These are phyloP conservation scores for Xylaria sp. DNA, from an alignment of 495 filamentous ascomycete species.

Conservation along the genomic window DNA sequence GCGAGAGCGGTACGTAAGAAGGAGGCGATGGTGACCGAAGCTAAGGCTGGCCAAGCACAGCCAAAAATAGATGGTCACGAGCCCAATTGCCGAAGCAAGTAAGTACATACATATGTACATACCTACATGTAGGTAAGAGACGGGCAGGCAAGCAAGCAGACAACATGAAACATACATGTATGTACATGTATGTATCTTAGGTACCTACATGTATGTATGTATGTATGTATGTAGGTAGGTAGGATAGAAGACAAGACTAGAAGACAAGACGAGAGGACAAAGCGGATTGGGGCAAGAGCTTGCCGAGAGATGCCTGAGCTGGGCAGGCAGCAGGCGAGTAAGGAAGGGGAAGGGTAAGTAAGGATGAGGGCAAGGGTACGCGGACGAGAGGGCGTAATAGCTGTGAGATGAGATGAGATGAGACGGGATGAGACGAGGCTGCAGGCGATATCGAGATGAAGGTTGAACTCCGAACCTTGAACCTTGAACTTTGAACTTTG, in stretches of 20 bases:
- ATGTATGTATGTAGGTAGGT: no score
- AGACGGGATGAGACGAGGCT: background rate
- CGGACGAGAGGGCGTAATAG: background rate
- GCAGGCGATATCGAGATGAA: background rate
- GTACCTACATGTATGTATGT: no score
- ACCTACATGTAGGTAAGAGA: no score
- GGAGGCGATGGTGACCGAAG: background rate
- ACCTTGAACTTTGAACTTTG: no score
- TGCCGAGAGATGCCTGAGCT: background rate
- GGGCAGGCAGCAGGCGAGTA: background rate
- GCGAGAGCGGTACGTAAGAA: background rate
- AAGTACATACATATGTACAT: no score
- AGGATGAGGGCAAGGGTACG: background rate
- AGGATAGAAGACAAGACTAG: no score
- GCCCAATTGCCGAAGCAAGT: background rate
- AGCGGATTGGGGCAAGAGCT: background rate
- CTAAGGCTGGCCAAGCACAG: background rate
- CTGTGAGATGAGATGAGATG: background rate
- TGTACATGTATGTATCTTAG: no score
- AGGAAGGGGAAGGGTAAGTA: background rate
- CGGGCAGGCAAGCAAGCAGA: no score
- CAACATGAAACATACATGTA: no score
- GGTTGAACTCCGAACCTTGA: no score
- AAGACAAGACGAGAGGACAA: background rate
- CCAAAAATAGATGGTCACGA: conserved; percentile 7